Evolutionary conservation across 2,329 filamentous ascomycete genomes (phyloP).

Genomic region (Pseudogymnoascus sp.): DNA sequence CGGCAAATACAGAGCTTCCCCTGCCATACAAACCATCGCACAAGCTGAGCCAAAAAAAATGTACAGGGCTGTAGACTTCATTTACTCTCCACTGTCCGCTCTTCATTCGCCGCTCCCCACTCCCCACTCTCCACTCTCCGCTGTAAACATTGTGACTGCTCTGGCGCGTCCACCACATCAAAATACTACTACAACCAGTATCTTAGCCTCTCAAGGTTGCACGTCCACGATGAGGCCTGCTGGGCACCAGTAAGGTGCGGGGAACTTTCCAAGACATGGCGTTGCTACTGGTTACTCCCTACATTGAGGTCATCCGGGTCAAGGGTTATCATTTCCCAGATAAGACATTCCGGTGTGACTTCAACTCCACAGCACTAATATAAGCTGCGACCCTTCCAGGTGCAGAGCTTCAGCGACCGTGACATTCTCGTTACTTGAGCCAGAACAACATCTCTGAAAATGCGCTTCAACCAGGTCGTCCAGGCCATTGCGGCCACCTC

Average conservation of each 20-base stretch:
- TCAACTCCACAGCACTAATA: not conserved
- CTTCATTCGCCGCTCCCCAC: not conserved
- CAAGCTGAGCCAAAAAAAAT: not conserved
- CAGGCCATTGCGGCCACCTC: constrained; percentile 8
- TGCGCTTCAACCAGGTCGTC: constrained; percentile 14
- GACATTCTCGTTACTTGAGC: not conserved
- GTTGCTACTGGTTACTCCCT: constrained; percentile 5
- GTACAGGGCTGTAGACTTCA: not conserved
- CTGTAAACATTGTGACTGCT: not conserved
- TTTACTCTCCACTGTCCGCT: not conserved
- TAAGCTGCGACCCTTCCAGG: not conserved
- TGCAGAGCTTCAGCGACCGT: not conserved
- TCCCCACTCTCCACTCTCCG: not conserved
- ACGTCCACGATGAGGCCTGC: not conserved
- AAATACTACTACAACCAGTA: not conserved
- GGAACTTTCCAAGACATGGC: not conserved
- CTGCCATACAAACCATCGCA: not conserved
- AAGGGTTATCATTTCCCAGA: constrained; percentile 4
- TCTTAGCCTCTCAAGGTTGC: not conserved
- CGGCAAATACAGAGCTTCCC: not conserved
- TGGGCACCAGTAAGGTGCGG: not conserved
- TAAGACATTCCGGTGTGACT: constrained; percentile 2
- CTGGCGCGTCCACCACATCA: not conserved
- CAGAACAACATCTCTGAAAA: constrained; percentile 9
- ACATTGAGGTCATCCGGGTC: not conserved